A percentile compares a stretch with the other conserved stretches of the same genome.
phyloP scores from a whole-genome alignment of 371 early-diverging fungal genomes.

The Mortierella sp. region DNA sequence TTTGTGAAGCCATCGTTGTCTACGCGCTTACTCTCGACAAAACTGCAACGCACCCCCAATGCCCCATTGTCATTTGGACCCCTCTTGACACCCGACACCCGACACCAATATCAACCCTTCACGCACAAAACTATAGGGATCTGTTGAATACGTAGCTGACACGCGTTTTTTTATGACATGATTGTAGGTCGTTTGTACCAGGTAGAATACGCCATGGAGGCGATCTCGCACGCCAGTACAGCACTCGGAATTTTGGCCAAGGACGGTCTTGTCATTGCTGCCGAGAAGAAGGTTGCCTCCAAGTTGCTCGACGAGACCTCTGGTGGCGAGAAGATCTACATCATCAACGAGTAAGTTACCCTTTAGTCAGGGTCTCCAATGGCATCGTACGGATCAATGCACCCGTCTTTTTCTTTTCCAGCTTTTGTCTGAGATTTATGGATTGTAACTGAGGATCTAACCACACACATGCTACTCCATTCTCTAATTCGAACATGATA shows the following conservation, averaged over 20 bases:
- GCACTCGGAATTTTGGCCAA: slow-evolving; percentile 93
- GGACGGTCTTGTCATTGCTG: slow-evolving; percentile 98
- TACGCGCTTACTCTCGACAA: too few species aligned
- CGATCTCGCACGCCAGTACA: slow-evolving; percentile 98
- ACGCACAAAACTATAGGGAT: not conserved
- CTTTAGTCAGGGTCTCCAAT: too few species aligned
- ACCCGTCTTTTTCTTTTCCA: too few species aligned
- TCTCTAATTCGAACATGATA: slow-evolving; percentile 24
- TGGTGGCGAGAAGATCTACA: slow-evolving; percentile 97
- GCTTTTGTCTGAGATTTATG: too few species aligned
- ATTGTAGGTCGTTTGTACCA: slow-evolving; percentile 97
- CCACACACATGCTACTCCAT: not conserved
- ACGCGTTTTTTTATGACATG: not conserved
- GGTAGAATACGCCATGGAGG: slow-evolving; percentile 99
- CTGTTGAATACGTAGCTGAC: not conserved
- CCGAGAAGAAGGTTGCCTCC: slow-evolving; percentile 96
- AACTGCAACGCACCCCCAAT: too few species aligned
- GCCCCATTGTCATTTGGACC: too few species aligned
- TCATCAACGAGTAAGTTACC: slow-evolving; percentile 90
- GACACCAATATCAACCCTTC: not conserved
- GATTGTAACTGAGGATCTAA: not conserved
- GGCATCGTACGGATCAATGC: too few species aligned
- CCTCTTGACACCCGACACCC: too few species aligned
- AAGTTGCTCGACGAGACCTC: slow-evolving; percentile 90
- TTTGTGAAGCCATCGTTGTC: too few species aligned